These are phyloP conservation scores for Neostapfia colusana DNA, from an alignment of 176 grass and related monocot species.

Conservation along the genomic window DNA sequence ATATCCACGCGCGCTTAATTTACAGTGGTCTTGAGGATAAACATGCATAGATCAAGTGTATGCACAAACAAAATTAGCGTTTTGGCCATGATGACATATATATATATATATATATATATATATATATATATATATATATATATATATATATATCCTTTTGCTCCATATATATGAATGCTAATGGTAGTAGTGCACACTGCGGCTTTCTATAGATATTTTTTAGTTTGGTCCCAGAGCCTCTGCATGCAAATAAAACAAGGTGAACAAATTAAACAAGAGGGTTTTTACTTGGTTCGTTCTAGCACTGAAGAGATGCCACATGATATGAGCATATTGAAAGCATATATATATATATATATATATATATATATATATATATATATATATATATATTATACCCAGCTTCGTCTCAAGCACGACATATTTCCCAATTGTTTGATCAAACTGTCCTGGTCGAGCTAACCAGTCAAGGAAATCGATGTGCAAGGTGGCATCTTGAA, in stretches of 20 bases:
- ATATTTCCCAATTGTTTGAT: background rate
- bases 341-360: background rate
- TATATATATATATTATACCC: too few species aligned
- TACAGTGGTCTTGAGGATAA: slow-evolving; percentile 9
- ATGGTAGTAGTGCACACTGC: background rate
- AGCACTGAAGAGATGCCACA: slow-evolving; percentile 2
- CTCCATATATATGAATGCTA: background rate
- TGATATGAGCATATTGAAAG: background rate
- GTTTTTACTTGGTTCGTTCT: background rate
- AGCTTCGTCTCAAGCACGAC: background rate
- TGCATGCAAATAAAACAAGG: slow-evolving; percentile 8
- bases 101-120: too few species aligned
- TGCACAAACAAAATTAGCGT: slow-evolving; percentile 25
- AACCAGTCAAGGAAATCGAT: background rate
- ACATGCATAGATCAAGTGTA: slow-evolving; percentile 22
- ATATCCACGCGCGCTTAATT: slow-evolving; percentile 23
- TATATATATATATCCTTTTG: slow-evolving; percentile 2
- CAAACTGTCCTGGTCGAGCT: background rate
- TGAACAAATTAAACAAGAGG: background rate
- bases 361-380: too few species aligned
- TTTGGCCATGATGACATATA: slow-evolving; percentile 30
- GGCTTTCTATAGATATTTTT: background rate
- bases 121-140: too few species aligned
- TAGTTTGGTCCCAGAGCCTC: background rate
- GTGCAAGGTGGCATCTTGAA: background rate